Percentiles rank a stretch among this genome's conserved stretches.
Conservation (phyloP, 2,329 filamentous ascomycete genomes). For the Pseudocercospora musae region DNA sequence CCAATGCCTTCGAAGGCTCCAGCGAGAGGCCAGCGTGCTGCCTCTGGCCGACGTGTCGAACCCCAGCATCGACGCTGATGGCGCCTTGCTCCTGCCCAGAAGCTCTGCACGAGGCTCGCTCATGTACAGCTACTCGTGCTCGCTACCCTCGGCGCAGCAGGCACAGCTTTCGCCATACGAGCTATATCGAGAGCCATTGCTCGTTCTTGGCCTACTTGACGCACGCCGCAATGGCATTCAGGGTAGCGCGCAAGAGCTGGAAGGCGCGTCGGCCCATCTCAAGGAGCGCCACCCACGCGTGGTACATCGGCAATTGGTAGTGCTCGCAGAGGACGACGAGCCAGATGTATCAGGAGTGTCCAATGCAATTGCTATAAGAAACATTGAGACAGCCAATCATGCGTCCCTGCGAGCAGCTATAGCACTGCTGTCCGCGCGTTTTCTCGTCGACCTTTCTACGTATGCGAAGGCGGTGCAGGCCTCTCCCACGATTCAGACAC, state of each 20-base stretch:
- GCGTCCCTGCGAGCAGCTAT: slow-evolving; percentile 43
- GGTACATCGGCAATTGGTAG: slow-evolving; percentile 33
- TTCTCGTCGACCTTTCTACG: slow-evolving; percentile 48
- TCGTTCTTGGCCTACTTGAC: slow-evolving; percentile 81
- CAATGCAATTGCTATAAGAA: slow-evolving; percentile 21
- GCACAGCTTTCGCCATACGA: slow-evolving; percentile 83
- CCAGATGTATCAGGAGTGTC: slow-evolving; percentile 9
- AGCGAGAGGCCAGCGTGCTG: slow-evolving; percentile 72
- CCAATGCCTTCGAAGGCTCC: slow-evolving; percentile 73
- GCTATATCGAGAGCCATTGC: slow-evolving; percentile 77
- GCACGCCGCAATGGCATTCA: slow-evolving; percentile 59
- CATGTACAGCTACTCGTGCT: slow-evolving; percentile 81
- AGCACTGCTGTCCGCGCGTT: slow-evolving; percentile 43
- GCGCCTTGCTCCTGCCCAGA: slow-evolving; percentile 65
- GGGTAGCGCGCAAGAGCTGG: slow-evolving; percentile 39
- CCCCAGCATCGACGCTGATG: slow-evolving; percentile 5
- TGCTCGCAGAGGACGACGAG: slow-evolving; percentile 20
- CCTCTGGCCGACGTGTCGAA: slow-evolving; percentile 21
- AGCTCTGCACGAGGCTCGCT: slow-evolving; percentile 83
- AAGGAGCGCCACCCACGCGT: slow-evolving; percentile 34
- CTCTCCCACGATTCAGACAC: slow-evolving; percentile 70
- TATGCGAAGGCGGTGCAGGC: slow-evolving; percentile 49
- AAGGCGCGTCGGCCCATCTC: slow-evolving; percentile 28
- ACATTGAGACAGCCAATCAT: slow-evolving; percentile 17
- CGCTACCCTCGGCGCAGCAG: slow-evolving; percentile 75